Percentiles rank a stretch among this genome's conserved stretches.
Conservation (phyloP, 2,329 filamentous ascomycete genomes). For the Paracamarosporium sp. region DNA sequence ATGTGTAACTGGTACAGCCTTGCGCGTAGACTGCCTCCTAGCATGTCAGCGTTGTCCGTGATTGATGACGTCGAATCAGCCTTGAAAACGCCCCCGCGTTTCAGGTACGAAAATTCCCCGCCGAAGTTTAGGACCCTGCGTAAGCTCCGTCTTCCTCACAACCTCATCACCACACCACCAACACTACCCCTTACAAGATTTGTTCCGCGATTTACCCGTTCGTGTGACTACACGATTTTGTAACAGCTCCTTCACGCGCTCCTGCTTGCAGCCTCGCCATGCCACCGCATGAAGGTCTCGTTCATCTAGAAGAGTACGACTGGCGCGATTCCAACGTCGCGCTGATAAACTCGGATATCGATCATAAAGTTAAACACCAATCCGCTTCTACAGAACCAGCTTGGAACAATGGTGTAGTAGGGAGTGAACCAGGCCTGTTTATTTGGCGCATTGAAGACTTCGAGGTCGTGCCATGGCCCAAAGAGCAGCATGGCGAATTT, state of each 20-base stretch:
- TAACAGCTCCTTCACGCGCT: background rate
- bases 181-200: background rate
- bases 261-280: constrained; percentile 48
- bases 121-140: background rate
- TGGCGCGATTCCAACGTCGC: constrained; percentile 73
- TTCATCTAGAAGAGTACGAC: constrained; percentile 70
- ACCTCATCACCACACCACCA: background rate
- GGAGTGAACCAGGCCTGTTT: constrained; percentile 60
- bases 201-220: background rate
- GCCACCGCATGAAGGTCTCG: constrained; percentile 67
- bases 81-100: constrained; percentile 6
- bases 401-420: constrained; percentile 67
- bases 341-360: constrained; percentile 68
- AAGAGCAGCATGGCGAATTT: constrained; percentile 64
- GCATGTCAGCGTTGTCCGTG: background rate
- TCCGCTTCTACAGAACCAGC: constrained; percentile 71
- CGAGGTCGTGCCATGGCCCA: constrained; percentile 67
- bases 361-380: constrained; percentile 72
- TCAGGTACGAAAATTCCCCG: constrained; percentile 5
- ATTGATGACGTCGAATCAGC: constrained; percentile 6
- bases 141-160: background rate
- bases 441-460: constrained; percentile 75
- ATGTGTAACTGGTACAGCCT: background rate
- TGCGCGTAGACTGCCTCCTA: background rate
- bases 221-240: background rate